A percentile compares a stretch with the other conserved stretches of the same genome.
Conservation (phyloP, 441 rosid species). For the Rhodomyrtus psidioides region DNA sequence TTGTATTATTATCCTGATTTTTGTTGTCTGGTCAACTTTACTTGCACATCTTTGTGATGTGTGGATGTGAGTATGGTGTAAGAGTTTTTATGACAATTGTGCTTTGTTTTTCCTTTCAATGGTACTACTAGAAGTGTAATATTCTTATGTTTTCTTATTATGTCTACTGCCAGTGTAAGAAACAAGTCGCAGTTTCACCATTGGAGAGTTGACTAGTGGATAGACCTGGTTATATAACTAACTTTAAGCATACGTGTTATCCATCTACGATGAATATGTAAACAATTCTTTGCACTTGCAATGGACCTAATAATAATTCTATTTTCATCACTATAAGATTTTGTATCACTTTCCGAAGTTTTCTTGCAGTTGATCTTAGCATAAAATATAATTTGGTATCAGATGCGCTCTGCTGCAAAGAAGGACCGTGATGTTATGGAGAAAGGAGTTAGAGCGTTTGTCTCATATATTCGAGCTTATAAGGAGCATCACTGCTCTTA, state of each 20-base stretch:
- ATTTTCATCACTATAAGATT: neutral
- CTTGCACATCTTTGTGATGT: neutral
- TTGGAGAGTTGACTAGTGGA: neutral
- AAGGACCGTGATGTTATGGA: conserved; percentile 87
- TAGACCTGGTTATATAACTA: neutral
- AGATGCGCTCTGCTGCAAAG: conserved; percentile 64
- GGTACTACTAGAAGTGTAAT: neutral
- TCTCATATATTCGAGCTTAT: conserved; percentile 76
- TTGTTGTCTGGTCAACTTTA: neutral
- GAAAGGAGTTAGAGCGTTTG: conserved; percentile 84
- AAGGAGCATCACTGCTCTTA: conserved; percentile 77
- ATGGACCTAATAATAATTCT: neutral
- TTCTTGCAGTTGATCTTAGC: neutral
- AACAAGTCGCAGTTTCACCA: neutral
- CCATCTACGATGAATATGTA: neutral
- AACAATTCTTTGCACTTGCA: neutral
- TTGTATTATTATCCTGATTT: neutral
- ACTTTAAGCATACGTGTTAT: neutral
- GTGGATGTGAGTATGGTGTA: neutral
- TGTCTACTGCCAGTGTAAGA: neutral
- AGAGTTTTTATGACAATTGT: neutral
- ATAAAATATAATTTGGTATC: conserved; percentile 15
- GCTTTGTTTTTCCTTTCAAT: neutral
- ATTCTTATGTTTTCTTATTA: neutral
- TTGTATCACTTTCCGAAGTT: neutral